phyloP scores from a whole-genome alignment of 495 filamentous ascomycete species.

The Evansstolkia leycettana region DNA sequence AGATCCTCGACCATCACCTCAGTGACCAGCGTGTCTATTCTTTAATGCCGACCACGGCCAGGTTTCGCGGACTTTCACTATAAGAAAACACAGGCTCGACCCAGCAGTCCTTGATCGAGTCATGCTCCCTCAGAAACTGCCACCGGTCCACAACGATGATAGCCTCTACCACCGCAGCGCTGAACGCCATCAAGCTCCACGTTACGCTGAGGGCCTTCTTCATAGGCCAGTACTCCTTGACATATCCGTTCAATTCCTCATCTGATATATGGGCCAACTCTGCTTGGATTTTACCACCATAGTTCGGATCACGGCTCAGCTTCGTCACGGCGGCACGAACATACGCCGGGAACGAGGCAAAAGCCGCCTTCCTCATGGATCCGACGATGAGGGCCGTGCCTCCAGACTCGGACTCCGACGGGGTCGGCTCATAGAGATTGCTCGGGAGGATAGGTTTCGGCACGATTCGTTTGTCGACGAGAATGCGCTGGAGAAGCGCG shows the following conservation, averaged over 20 bases:
- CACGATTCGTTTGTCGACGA: slow-evolving; percentile 70
- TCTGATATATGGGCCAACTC: slow-evolving; percentile 55
- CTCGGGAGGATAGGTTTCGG: slow-evolving; percentile 33
- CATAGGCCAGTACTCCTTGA: slow-evolving; percentile 43
- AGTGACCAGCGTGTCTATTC: no score
- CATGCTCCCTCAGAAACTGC: slow-evolving; percentile 75
- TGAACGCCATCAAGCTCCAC: slow-evolving; percentile 94
- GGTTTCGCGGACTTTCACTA: slow-evolving; percentile 71
- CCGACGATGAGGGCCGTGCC: slow-evolving; percentile 74
- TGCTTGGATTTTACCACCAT: slow-evolving; percentile 42
- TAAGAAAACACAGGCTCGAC: slow-evolving; percentile 92
- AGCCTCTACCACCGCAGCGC: slow-evolving; percentile 75
- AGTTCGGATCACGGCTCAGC: slow-evolving; percentile 44
- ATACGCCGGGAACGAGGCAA: slow-evolving; percentile 64
- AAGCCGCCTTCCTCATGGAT: slow-evolving; percentile 67
- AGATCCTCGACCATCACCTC: no score
- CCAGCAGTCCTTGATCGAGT: slow-evolving; percentile 58
- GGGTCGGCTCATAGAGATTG: slow-evolving; percentile 21
- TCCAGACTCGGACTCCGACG: slow-evolving; percentile 19
- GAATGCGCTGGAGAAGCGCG: slow-evolving; percentile 77
- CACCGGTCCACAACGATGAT: slow-evolving; percentile 86
- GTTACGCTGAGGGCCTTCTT: slow-evolving; percentile 75
- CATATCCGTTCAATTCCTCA: slow-evolving; percentile 61
- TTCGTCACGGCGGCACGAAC: slow-evolving; percentile 69
- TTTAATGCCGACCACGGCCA: slow-evolving; percentile 84